These are phyloP conservation scores for Suhomyces kilbournensis DNA, from an alignment of 805 yeast genomes.

Conservation along the genomic window DNA sequence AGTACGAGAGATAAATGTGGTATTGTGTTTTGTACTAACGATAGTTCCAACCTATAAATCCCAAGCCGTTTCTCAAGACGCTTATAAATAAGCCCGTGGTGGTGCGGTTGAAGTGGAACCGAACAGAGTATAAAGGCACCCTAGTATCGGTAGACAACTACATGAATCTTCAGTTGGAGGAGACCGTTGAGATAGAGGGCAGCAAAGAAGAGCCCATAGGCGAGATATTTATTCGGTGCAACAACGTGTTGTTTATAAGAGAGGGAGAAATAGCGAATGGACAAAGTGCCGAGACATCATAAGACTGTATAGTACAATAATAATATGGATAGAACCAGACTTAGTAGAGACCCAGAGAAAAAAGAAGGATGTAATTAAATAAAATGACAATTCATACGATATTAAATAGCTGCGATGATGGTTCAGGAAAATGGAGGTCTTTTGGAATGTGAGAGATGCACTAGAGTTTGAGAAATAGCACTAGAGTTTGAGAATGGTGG, in stretches of 20 bases:
- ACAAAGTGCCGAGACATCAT: not conserved
- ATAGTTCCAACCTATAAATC: slow-evolving; percentile 66
- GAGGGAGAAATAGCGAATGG: slow-evolving; percentile 10
- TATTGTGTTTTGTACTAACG: not conserved
- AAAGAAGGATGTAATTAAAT: too few relatives aligned
- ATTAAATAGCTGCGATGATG: too few relatives aligned
- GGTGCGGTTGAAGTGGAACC: slow-evolving; percentile 86
- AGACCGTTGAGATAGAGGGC: slow-evolving; percentile 46
- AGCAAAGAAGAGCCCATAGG: slow-evolving; percentile 25
- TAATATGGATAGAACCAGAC: too few relatives aligned
- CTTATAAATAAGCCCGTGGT: slow-evolving; percentile 67
- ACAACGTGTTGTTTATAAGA: slow-evolving; percentile 25
- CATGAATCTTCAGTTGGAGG: slow-evolving; percentile 79
- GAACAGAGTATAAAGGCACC: slow-evolving; percentile 80
- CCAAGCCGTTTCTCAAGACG: slow-evolving; percentile 83
- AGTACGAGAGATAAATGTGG: not conserved
- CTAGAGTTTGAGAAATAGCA: too few relatives aligned
- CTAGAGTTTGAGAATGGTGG: too few relatives aligned
- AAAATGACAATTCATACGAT: too few relatives aligned
- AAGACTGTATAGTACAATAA: not conserved
- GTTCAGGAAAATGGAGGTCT: too few relatives aligned
- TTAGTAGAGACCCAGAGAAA: too few relatives aligned
- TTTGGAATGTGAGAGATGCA: too few relatives aligned
- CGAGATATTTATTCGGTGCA: slow-evolving; percentile 27
- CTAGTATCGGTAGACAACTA: slow-evolving; percentile 83